Conservation (phyloP, 768 basidiomycete genomes). For the Suillus sp. region DNA sequence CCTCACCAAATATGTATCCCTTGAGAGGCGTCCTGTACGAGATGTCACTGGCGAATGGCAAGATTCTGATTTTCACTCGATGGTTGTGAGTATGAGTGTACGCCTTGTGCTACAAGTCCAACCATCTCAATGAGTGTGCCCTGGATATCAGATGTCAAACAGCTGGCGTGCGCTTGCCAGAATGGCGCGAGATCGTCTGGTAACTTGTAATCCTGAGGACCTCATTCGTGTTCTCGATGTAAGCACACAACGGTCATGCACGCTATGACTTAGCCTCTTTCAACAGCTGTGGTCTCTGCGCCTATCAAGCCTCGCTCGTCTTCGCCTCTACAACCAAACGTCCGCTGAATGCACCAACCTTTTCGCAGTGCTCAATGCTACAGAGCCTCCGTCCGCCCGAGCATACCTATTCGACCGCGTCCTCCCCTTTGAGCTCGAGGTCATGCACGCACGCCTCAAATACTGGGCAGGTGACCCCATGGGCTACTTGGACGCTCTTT, state of each 20-base stretch:
- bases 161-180: conserved; percentile 84
- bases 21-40: conserved; percentile 71
- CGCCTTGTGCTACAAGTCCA: conserved; percentile 18
- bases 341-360: conserved; percentile 82
- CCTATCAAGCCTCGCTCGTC: conserved; percentile 73
- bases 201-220: conserved; percentile 70
- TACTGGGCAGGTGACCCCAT: conserved; percentile 85
- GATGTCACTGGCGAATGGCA: conserved; percentile 78
- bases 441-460: conserved; percentile 71
- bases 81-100: conserved; percentile 64
- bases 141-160: conserved; percentile 69
- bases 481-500: conserved; percentile 77
- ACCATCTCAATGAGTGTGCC: conserved; percentile 24
- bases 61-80: conserved; percentile 69
- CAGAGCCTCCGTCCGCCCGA: conserved; percentile 54
- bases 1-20: conserved; percentile 80
- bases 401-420: conserved; percentile 50
- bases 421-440: conserved; percentile 54
- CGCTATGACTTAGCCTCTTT: neutral
- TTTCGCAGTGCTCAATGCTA: conserved; percentile 65
- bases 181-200: conserved; percentile 81
- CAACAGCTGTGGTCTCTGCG: conserved; percentile 82
- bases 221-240: conserved; percentile 66
- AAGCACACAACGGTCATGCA: conserved; percentile 31
- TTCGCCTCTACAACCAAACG: conserved; percentile 86